A percentile compares a stretch with the other conserved stretches of the same genome.
Conservation (phyloP, 2,329 filamentous ascomycete genomes). For the Aplosporella prunicola region DNA sequence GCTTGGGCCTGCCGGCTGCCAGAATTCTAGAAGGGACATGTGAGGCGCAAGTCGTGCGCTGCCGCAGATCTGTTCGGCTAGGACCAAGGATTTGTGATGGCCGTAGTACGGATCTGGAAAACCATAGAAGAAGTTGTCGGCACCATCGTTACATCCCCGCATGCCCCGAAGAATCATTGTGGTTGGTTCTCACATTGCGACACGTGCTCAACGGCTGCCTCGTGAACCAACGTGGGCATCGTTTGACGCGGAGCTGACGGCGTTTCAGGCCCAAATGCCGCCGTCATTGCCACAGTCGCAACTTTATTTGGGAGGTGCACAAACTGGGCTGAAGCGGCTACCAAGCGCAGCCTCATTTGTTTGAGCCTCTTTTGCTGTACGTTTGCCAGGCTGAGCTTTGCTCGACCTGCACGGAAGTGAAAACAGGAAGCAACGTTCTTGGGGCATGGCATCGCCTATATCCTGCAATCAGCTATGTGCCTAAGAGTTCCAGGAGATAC, state of each 20-base stretch:
- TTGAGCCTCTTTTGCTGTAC: background rate
- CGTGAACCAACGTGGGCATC: background rate
- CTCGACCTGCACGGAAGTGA: background rate
- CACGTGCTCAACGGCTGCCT: constrained; percentile 1
- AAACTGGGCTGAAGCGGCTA: background rate
- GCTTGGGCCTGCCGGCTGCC: background rate
- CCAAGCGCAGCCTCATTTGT: background rate
- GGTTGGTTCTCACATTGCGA: background rate
- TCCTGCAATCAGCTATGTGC: constrained; percentile 1
- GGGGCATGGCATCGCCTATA: background rate
- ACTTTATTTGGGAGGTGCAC: background rate
- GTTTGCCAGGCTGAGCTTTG: background rate
- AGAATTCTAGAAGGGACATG: constrained; percentile 5
- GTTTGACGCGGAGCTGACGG: too few species aligned
- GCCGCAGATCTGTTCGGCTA: background rate
- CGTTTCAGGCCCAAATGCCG: background rate
- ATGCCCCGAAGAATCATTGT: background rate
- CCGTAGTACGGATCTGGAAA: too few species aligned
- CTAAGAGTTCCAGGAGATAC: too few species aligned
- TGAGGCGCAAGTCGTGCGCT: background rate
- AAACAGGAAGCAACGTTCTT: background rate
- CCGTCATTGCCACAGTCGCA: background rate
- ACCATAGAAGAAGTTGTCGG: too few species aligned
- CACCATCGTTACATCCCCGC: background rate
- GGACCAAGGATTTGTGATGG: too few species aligned